Conservation (phyloP, 352 stramenopile species). For the Pythium myriotylum region DNA sequence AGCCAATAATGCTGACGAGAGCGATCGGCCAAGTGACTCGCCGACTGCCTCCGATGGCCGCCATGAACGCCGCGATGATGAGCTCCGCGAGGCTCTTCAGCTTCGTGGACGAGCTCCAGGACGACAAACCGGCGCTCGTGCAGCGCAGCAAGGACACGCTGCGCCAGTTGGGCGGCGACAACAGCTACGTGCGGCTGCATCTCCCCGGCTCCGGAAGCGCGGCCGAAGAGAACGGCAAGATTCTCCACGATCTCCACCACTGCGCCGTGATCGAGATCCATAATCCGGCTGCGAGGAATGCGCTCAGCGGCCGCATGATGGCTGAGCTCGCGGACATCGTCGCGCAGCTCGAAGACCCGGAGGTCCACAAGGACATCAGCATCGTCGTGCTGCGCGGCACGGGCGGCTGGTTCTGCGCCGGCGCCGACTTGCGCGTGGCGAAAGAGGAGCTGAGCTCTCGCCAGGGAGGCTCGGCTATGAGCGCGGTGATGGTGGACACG, state of each 20-base stretch:
- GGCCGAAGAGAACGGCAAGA: constrained; percentile 1
- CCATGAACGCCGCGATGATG: constrained; percentile 26
- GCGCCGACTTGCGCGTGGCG: constrained; percentile 78
- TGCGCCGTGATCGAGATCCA: constrained; percentile 71
- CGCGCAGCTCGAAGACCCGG: constrained; percentile 50
- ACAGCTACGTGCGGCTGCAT: constrained; percentile 42
- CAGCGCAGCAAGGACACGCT: constrained; percentile 50
- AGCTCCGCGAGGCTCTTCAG: constrained; percentile 42
- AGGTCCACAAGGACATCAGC: constrained; percentile 60
- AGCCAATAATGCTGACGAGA: constrained; percentile 18
- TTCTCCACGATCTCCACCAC: constrained; percentile 34
- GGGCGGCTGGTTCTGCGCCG: constrained; percentile 82
- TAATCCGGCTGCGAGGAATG: constrained; percentile 69
- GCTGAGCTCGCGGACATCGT: constrained; percentile 78
- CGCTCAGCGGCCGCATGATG: constrained; percentile 90
- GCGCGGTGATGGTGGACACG: constrained; percentile 72
- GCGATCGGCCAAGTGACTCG: not conserved
- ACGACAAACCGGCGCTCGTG: constrained; percentile 44
- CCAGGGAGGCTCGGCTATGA: constrained; percentile 68
- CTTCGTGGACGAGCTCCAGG: constrained; percentile 49
- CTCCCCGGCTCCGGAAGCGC: constrained; percentile 29
- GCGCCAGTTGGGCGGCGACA: constrained; percentile 34
- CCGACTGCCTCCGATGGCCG: not conserved
- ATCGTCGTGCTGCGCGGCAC: constrained; percentile 58
- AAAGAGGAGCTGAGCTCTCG: constrained; percentile 75